Percentiles rank a stretch among this genome's conserved stretches.
These are phyloP conservation scores for Pelargonium nanum DNA, from an alignment of 345 rosid genomes.

Conservation along the genomic window DNA sequence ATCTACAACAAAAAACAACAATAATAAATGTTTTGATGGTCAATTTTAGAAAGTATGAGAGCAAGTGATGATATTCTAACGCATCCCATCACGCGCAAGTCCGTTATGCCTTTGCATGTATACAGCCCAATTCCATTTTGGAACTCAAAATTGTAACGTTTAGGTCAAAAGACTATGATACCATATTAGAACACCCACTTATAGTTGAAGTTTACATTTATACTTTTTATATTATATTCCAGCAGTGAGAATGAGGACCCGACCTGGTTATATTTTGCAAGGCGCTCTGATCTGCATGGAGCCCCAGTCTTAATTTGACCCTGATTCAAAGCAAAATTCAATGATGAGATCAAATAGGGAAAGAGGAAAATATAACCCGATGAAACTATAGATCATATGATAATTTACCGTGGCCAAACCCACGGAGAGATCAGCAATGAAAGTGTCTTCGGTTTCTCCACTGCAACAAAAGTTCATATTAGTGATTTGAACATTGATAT, in stretches of 20 bases:
- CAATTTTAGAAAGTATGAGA: not conserved
- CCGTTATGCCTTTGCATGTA: too few relatives aligned
- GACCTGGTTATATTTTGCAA: constrained; percentile 91
- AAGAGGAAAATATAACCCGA: not conserved
- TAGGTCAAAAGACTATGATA: too few relatives aligned
- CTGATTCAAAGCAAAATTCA: constrained; percentile 21
- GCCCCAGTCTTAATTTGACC: constrained; percentile 98
- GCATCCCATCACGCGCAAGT: too few relatives aligned
- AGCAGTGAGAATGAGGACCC: not conserved
- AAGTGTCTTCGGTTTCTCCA: constrained; percentile 97
- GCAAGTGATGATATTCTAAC: too few relatives aligned
- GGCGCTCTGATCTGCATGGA: constrained; percentile 96
- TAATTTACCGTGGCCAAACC: constrained; percentile 75
- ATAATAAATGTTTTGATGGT: not conserved
- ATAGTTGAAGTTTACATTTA: too few relatives aligned
- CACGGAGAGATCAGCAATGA: constrained; percentile 87
- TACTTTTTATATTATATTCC: not conserved
- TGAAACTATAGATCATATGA: not conserved
- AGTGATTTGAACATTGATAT: not conserved
- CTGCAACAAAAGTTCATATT: constrained; percentile 21
- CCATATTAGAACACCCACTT: too few relatives aligned
- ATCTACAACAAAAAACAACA: constrained; percentile 35
- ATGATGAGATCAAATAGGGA: constrained; percentile 2
- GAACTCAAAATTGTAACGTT: too few relatives aligned
- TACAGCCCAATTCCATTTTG: too few relatives aligned